Conservation (phyloP, 1,284 basidiomycete species). For the Athelia psychrophila region DNA sequence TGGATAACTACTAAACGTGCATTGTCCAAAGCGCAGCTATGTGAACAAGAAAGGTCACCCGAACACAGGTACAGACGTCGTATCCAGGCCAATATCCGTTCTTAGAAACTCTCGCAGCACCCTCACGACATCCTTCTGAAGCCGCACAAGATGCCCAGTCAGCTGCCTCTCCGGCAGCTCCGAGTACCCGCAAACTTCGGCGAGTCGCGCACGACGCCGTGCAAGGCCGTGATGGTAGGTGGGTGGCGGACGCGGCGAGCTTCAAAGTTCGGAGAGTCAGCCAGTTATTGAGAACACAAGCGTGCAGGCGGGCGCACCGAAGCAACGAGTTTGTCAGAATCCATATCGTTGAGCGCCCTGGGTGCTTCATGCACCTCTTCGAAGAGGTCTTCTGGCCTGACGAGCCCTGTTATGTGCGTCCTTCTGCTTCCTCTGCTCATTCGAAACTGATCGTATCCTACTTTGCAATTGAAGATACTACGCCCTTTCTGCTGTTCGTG, state of each 20-base stretch:
- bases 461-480: conserved; percentile 66
- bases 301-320: conserved; percentile 41
- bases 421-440: conserved; percentile 15
- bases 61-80: too few relatives aligned
- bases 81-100: too few relatives aligned
- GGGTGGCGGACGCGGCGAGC: conserved; percentile 64
- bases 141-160: conserved; percentile 54
- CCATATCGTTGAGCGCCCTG: conserved; percentile 71
- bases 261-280: too few relatives aligned
- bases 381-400: conserved; percentile 74
- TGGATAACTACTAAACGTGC: too few relatives aligned
- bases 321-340: conserved; percentile 85
- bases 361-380: conserved; percentile 67
- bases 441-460: background rate
- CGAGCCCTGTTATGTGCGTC: conserved; percentile 73
- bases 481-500: conserved; percentile 79
- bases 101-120: conserved; percentile 38
- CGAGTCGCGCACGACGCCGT: conserved; percentile 68
- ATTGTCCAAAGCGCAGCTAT: too few relatives aligned
- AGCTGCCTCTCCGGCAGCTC: conserved; percentile 67
- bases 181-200: conserved; percentile 66
- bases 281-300: too few relatives aligned
- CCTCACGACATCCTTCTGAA: conserved; percentile 67
- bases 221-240: conserved; percentile 33
- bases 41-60: too few relatives aligned